phyloP scores from a whole-genome alignment of 352 stramenopile species.

The Thraustotheca clavata region DNA sequence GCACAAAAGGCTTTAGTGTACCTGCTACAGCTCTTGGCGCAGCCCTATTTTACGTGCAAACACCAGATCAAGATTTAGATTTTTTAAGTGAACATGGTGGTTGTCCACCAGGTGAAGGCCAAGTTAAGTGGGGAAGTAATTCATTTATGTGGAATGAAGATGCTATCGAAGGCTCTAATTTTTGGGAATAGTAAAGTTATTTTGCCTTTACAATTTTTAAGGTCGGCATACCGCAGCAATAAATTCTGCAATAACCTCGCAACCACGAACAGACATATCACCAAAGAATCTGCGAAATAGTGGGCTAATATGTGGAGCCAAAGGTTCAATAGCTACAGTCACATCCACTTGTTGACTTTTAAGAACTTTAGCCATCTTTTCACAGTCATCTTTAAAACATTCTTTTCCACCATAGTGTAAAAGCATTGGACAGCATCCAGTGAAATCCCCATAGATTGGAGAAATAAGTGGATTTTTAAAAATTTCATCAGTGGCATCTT shows the following conservation, averaged over 20 bases:
- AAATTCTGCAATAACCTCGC: not conserved
- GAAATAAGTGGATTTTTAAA: not conserved
- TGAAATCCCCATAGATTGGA: slow-evolving; percentile 7
- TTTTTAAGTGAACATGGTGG: slow-evolving; percentile 69
- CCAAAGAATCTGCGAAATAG: slow-evolving; percentile 1
- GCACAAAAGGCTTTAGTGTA: slow-evolving; percentile 47
- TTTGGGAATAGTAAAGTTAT: slow-evolving; percentile 32
- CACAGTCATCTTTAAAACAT: slow-evolving; percentile 8
- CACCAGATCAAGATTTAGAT: slow-evolving; percentile 54
- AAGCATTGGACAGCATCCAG: not conserved
- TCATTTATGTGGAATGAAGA: slow-evolving; percentile 83
- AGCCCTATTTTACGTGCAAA: slow-evolving; percentile 78
- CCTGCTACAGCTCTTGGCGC: slow-evolving; percentile 53
- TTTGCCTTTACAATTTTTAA: not conserved
- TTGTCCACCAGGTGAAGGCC: slow-evolving; percentile 61
- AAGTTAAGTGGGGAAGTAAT: slow-evolving; percentile 67
- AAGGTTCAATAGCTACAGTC: slow-evolving; percentile 1
- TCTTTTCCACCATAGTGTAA: slow-evolving; percentile 21
- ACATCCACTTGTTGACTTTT: not conserved
- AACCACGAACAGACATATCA: not conserved
- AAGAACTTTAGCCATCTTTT: not conserved
- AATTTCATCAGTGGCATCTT: not conserved
- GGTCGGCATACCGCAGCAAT: no score
- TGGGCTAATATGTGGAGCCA: slow-evolving; percentile 5
- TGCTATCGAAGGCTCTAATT: slow-evolving; percentile 59